Percentiles rank a stretch among this genome's conserved stretches.
Conservation (phyloP, 202 grass and related monocot genomes). For the Panicum hallii region DNA sequence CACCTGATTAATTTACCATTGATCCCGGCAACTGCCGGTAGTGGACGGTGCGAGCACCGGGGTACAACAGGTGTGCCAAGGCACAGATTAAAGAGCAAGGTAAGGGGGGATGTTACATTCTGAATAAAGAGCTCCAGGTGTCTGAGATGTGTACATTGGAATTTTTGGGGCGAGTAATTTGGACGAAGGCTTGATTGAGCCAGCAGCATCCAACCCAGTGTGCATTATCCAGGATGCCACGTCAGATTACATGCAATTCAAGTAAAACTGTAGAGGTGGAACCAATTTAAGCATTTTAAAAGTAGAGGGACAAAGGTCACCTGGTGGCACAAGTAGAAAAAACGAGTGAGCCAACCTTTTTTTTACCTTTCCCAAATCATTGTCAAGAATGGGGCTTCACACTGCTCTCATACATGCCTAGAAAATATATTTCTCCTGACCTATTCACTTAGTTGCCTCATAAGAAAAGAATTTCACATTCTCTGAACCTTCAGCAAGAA, state of each 20-base stretch:
- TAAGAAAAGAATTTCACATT: neutral
- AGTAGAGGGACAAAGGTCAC: neutral
- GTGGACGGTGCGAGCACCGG: too few species aligned
- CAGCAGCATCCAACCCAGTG: too few species aligned
- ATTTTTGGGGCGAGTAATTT: too few species aligned
- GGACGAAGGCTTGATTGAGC: too few species aligned
- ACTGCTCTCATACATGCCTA: neutral
- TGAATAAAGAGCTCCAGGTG: too few species aligned
- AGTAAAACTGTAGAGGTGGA: neutral
- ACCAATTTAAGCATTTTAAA: neutral
- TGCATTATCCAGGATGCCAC: neutral
- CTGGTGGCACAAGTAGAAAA: neutral
- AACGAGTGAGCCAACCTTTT: neutral
- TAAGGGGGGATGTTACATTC: too few species aligned
- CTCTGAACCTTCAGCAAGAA: constrained; percentile 33
- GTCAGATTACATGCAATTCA: neutral
- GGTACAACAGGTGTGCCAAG: too few species aligned
- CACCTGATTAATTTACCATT: too few species aligned
- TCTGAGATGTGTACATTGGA: too few species aligned
- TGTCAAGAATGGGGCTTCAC: neutral
- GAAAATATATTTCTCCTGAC: neutral
- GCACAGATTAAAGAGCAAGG: too few species aligned
- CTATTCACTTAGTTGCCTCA: neutral
- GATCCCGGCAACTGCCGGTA: too few species aligned
- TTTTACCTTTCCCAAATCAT: neutral